phyloP scores from a whole-genome alignment of 768 basidiomycete genomes.

The Cyclocybe cylindracea region DNA sequence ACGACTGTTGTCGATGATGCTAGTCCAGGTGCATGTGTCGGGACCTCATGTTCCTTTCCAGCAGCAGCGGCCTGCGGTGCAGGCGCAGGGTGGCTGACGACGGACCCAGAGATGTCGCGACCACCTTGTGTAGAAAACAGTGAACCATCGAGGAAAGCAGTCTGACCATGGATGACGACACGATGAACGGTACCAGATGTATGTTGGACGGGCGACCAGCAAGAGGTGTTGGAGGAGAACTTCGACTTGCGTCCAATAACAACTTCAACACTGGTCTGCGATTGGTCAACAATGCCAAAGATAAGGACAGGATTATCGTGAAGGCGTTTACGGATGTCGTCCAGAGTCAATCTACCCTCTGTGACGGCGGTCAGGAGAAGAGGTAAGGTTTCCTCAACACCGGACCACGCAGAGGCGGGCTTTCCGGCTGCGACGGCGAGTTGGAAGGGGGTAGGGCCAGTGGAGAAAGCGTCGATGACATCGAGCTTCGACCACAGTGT shows the following conservation, averaged over 20 bases:
- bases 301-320: constrained; percentile 93
- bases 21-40: constrained; percentile 23
- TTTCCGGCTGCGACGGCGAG: constrained; percentile 66
- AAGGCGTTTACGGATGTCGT: constrained; percentile 79
- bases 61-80: constrained; percentile 22
- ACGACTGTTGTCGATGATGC: constrained; percentile 23
- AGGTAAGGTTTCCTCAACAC: constrained; percentile 85
- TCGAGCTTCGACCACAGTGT: constrained; percentile 85
- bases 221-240: constrained; percentile 48
- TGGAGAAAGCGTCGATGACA: constrained; percentile 87
- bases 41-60: constrained; percentile 29
- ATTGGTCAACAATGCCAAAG: constrained; percentile 86
- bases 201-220: constrained; percentile 86
- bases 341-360: constrained; percentile 75
- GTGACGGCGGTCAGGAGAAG: constrained; percentile 85
- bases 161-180: constrained; percentile 88
- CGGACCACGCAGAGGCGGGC: constrained; percentile 66
- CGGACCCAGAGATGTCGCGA: constrained; percentile 70
- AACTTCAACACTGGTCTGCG: constrained; percentile 89
- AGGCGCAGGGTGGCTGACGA: constrained; percentile 29
- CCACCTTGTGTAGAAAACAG: constrained; percentile 62
- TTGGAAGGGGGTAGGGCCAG: constrained; percentile 82
- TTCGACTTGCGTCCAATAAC: constrained; percentile 75
- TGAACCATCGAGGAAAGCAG: constrained; percentile 85
- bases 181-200: constrained; percentile 78